Evolutionary conservation across 306 rosid species (phyloP), one percentile per base, ranked within the genome.

Genomic region (Prinsepia uniflora): DNA sequence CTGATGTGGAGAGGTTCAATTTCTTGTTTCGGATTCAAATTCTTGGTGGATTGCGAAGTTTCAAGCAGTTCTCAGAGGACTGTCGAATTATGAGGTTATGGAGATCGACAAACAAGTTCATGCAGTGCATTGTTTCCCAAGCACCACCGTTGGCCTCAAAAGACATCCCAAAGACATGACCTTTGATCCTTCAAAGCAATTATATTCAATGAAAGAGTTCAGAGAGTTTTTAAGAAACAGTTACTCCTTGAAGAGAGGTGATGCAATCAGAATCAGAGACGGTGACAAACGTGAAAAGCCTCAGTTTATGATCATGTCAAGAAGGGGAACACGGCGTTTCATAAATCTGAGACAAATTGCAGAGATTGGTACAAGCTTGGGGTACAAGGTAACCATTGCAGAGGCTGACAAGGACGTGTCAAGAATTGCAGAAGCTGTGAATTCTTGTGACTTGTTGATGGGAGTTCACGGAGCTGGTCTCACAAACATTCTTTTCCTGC

Each of bases 401-500:
- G 96, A 93, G 50, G 94, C 88, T n/a, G 84, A 63, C 8, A 47
- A 65, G 44, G 72, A 76, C 75, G 8, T 90, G 72, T 61, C 81
- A 34, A 83, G 54, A 6, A 80, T 88, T 60, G 85, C 97, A 40
- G 48, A 87, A 34, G 48, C 64, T 24, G 92, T 88, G 82, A 93
- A 90, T 54, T 88, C 94, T 11, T 93, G 97, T 79, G 98, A 93
- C 74, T 94, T 90, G 49, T 41, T 93, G 24, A 67, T 93, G 96
- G 97, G 98, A 62, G 92, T 93, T 78, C 94, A 93, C 67, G 98
- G 98, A 10, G 98, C 98, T 67, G 97, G 97, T 46, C 91, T 93
- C 45, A 82, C 98, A 1, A 93, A 93, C 92, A 83, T 90, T 5
- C 76, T 90, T 62, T 93, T 93, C 72, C 92, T 93, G 41, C 98